Evolutionary conservation across 1,139 yeast genomes (phyloP).

Genomic region (Magnusiomyces clavatus): DNA sequence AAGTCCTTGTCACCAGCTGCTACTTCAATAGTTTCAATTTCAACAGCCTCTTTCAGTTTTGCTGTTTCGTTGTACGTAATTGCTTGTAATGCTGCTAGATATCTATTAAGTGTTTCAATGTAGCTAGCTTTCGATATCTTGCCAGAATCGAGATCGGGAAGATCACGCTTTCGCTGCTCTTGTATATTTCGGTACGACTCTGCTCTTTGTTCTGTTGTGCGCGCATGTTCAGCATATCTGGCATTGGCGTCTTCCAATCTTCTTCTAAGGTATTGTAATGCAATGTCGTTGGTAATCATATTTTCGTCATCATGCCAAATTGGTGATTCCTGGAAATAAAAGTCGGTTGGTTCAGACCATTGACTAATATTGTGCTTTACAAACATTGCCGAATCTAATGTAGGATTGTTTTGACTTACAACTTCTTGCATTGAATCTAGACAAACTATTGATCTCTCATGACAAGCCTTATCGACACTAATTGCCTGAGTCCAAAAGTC

Average conservation of each 20-base stretch:
- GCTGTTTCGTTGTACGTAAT: constrained; percentile 68
- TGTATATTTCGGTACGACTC: constrained; percentile 24
- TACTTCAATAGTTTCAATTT: constrained; percentile 80
- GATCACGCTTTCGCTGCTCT: constrained; percentile 21
- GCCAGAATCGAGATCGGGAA: constrained; percentile 17
- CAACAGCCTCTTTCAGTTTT: constrained; percentile 73
- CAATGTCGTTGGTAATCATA: constrained; percentile 54
- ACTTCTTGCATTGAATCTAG: constrained; percentile 49
- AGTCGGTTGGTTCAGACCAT: constrained; percentile 87
- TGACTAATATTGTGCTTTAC: constrained; percentile 70
- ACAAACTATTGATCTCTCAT: constrained; percentile 46
- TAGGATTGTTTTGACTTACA: constrained; percentile 64
- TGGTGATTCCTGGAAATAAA: constrained; percentile 76
- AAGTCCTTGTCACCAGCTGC: constrained; percentile 61
- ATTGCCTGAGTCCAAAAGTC: constrained; percentile 59
- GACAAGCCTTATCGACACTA: constrained; percentile 51
- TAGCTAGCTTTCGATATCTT: constrained; percentile 22
- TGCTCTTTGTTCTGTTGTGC: constrained; percentile 29
- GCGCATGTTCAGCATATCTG: constrained; percentile 21
- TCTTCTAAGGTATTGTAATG: constrained; percentile 57
- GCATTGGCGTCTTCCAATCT: constrained; percentile 39
- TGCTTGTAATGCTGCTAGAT: constrained; percentile 49
- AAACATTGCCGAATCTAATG: constrained; percentile 81
- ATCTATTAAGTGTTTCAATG: constrained; percentile 46
- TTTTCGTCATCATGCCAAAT: constrained; percentile 97